A percentile compares a stretch with the other conserved stretches of the same genome.
Evolutionary conservation across 495 filamentous ascomycete genomes (phyloP).

Genomic region (Physcia stellaris): DNA sequence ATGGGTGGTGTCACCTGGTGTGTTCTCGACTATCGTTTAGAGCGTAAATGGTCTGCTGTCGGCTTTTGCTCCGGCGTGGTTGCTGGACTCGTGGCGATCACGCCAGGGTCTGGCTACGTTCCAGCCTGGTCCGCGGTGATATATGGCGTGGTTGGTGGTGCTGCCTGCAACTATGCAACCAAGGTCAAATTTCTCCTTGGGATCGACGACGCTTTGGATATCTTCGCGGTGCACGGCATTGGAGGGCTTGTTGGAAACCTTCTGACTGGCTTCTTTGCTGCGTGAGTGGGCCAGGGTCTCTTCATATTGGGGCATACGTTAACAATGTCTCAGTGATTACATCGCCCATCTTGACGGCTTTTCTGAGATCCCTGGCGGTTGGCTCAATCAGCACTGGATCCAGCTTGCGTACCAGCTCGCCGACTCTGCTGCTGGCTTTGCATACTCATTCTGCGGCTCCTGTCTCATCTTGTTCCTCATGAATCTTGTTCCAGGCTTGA

Average conservation of each 20-base stretch:
- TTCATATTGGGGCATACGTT: conserved; percentile 1
- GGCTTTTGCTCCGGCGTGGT: conserved; percentile 94
- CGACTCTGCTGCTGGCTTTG: conserved; percentile 68
- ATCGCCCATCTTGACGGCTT: conserved; percentile 78
- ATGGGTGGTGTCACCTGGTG: conserved; percentile 92
- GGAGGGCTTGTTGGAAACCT: conserved; percentile 86
- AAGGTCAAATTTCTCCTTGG: conserved; percentile 85
- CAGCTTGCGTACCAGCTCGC: conserved; percentile 83
- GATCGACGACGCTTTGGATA: conserved; percentile 85
- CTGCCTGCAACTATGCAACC: conserved; percentile 86
- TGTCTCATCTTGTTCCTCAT: conserved; percentile 78
- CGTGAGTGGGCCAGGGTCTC: conserved; percentile 35
- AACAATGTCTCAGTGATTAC: conserved; percentile 45
- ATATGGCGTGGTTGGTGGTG: conserved; percentile 72
- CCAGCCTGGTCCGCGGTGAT: conserved; percentile 85
- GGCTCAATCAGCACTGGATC: conserved; percentile 82
- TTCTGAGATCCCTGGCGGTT: conserved; percentile 63
- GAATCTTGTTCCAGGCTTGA: conserved; percentile 74
- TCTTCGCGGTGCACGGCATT: conserved; percentile 83
- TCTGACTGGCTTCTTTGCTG: conserved; percentile 80
- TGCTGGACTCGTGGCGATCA: conserved; percentile 85
- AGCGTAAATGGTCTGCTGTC: conserved; percentile 92
- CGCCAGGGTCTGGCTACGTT: conserved; percentile 83
- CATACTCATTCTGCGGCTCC: conserved; percentile 78
- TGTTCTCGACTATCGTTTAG: conserved; percentile 83